These are phyloP conservation scores for Colletotrichum orbiculare DNA, from an alignment of 2,329 filamentous ascomycete genomes.

Conservation along the genomic window DNA sequence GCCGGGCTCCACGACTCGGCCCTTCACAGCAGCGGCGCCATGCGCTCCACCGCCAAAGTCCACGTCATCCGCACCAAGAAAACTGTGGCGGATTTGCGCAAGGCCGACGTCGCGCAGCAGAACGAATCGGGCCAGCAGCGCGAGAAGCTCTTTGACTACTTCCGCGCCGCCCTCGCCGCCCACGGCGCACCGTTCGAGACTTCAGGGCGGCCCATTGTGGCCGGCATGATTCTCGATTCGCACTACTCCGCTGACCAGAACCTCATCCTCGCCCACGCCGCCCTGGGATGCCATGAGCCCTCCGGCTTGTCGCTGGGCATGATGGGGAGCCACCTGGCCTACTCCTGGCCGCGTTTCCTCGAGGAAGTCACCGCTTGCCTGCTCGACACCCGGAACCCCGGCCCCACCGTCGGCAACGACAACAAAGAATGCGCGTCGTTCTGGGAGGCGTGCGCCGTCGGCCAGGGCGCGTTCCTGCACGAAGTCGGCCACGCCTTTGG, in stretches of 20 bases:
- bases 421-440: constrained; percentile 54
- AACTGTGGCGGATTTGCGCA: constrained; percentile 73
- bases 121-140: constrained; percentile 65
- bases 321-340: constrained; percentile 77
- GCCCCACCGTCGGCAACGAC: constrained; percentile 52
- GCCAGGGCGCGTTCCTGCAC: constrained; percentile 78
- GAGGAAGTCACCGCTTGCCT: constrained; percentile 71
- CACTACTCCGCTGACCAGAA: constrained; percentile 71
- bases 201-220: constrained; percentile 69
- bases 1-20: constrained; percentile 17
- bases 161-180: constrained; percentile 57
- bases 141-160: constrained; percentile 60
- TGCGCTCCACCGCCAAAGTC: constrained; percentile 64
- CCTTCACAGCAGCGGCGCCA: constrained; percentile 16
- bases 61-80: constrained; percentile 74
- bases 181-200: constrained; percentile 46
- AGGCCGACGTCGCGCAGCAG: constrained; percentile 74
- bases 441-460: constrained; percentile 58
- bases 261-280: constrained; percentile 74
- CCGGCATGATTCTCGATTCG: constrained; percentile 76
- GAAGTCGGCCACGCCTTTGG: constrained; percentile 78
- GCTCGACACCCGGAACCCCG: constrained; percentile 49
- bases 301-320: constrained; percentile 73
- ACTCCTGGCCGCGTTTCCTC: constrained; percentile 76
- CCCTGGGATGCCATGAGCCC: constrained; percentile 64